These are phyloP conservation scores for Cylindrotheca fusiformis DNA, from an alignment of 108 stramenopile species.

Conservation along the genomic window DNA sequence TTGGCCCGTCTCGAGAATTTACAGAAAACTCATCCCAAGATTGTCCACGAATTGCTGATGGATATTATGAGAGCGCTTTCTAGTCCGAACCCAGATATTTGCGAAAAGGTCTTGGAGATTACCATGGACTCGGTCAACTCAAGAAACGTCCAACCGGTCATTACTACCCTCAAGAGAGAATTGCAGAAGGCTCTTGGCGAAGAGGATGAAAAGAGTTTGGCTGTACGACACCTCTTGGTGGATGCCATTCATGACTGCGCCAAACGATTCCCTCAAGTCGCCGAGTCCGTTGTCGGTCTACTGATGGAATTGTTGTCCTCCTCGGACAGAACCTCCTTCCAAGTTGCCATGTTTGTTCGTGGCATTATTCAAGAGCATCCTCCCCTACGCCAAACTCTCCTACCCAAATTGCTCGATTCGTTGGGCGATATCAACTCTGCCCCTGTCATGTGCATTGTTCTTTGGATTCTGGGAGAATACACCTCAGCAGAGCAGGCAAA, in stretches of 20 bases:
- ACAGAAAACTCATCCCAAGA: slow-evolving; percentile 91
- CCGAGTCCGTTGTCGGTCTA: slow-evolving; percentile 92
- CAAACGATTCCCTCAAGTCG: slow-evolving; percentile 91
- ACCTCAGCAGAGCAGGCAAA: slow-evolving; percentile 55
- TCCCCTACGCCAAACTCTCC: slow-evolving; percentile 74
- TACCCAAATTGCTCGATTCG: slow-evolving; percentile 86
- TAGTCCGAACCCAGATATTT: slow-evolving; percentile 96
- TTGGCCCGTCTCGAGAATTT: slow-evolving; percentile 92
- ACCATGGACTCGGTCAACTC: slow-evolving; percentile 92
- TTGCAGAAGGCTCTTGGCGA: slow-evolving; percentile 88
- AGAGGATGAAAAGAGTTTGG: slow-evolving; percentile 82
- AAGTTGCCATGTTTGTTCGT: slow-evolving; percentile 96
- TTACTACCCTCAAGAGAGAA: slow-evolving; percentile 93
- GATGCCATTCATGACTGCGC: slow-evolving; percentile 96
- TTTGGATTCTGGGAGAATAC: slow-evolving; percentile 99
- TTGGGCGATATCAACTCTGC: slow-evolving; percentile 82
- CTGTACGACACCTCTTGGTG: slow-evolving; percentile 93
- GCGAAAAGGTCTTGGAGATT: slow-evolving; percentile 93
- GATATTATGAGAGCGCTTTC: slow-evolving; percentile 95
- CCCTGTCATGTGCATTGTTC: slow-evolving; percentile 90
- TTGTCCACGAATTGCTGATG: slow-evolving; percentile 96
- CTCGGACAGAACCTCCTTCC: slow-evolving; percentile 56
- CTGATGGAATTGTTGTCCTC: slow-evolving; percentile 92
- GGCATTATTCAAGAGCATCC: slow-evolving; percentile 97
- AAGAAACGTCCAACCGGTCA: slow-evolving; percentile 96